phyloP scores from a whole-genome alignment of 106 monocot species.

The Phalaenopsis equestris region DNA sequence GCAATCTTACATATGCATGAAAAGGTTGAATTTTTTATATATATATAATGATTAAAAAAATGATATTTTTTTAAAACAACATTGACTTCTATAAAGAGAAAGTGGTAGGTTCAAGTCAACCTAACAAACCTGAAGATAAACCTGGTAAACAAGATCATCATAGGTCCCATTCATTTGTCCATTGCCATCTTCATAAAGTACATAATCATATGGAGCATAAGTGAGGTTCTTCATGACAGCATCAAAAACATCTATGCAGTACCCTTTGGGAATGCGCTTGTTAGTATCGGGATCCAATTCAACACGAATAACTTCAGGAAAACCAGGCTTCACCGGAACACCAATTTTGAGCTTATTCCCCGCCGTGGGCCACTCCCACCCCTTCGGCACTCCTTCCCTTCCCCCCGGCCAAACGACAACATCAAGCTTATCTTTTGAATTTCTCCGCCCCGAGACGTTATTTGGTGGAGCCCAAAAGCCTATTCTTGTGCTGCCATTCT shows the following conservation, averaged over 20 bases:
- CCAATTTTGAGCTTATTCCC: conserved; percentile 33
- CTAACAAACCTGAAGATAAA: conserved; percentile 52
- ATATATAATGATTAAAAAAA: neutral
- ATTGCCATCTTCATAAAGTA: conserved; percentile 5
- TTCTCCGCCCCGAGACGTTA: conserved; percentile 12
- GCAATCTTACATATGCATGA: too few species aligned
- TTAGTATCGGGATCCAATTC: conserved; percentile 3
- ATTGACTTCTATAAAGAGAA: neutral
- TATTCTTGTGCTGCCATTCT: conserved; percentile 14
- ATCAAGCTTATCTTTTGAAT: neutral
- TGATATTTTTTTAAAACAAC: neutral
- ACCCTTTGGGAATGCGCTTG: conserved; percentile 13
- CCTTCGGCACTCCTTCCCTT: conserved; percentile 17
- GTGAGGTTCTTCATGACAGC: conserved; percentile 33
- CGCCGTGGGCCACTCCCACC: conserved; percentile 41
- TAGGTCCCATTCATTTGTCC: conserved; percentile 53
- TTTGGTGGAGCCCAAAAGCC: conserved; percentile 35
- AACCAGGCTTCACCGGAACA: conserved; percentile 47
- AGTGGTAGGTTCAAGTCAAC: neutral
- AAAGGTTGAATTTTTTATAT: too few species aligned
- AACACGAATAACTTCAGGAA: conserved; percentile 19
- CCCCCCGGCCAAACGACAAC: conserved; percentile 42
- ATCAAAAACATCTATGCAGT: conserved; percentile 51
- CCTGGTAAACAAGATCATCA: conserved; percentile 65
- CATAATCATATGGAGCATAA: conserved; percentile 35